Conservation (phyloP, 192 early-diverging fungal genomes). For the Coemansia brasiliensis region DNA sequence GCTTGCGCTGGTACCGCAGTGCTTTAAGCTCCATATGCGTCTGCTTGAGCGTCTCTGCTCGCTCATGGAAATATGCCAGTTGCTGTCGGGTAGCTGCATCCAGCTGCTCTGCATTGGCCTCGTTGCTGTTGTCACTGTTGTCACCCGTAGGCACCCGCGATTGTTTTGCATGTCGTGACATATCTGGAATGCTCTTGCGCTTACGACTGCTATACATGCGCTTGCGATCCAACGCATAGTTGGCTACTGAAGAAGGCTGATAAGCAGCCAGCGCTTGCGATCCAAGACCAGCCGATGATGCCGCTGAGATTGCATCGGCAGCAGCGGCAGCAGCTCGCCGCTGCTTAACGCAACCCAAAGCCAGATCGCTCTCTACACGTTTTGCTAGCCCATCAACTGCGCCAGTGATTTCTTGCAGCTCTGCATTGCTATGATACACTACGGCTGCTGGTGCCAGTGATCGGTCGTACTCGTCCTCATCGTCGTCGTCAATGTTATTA, state of each 20-base stretch:
- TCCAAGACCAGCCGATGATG: neutral
- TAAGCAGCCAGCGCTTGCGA: neutral
- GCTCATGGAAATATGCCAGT: constrained; percentile 14
- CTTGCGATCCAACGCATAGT: neutral
- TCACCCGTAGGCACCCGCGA: constrained; percentile 38
- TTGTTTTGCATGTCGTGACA: constrained; percentile 42
- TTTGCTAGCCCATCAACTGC: constrained; percentile 39
- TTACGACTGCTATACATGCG: constrained; percentile 32
- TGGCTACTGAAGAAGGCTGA: neutral
- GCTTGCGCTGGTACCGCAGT: constrained; percentile 35
- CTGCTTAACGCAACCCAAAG: constrained; percentile 40
- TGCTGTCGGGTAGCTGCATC: constrained; percentile 7
- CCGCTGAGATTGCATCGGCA: constrained; percentile 26
- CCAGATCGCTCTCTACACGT: constrained; percentile 37
- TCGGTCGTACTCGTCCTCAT: constrained; percentile 2
- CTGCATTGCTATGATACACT: neutral
- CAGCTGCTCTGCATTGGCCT: neutral
- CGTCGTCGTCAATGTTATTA: neutral
- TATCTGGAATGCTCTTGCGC: constrained; percentile 54
- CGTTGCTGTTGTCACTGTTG: neutral
- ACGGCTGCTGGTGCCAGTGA: neutral
- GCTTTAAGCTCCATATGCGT: constrained; percentile 23
- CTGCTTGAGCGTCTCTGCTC: constrained; percentile 23
- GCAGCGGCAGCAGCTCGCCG: constrained; percentile 33
- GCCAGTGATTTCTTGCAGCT: constrained; percentile 18